Evolutionary conservation across 2,329 filamentous ascomycete genomes (phyloP).

Genomic region (Sporothrix sp.): DNA sequence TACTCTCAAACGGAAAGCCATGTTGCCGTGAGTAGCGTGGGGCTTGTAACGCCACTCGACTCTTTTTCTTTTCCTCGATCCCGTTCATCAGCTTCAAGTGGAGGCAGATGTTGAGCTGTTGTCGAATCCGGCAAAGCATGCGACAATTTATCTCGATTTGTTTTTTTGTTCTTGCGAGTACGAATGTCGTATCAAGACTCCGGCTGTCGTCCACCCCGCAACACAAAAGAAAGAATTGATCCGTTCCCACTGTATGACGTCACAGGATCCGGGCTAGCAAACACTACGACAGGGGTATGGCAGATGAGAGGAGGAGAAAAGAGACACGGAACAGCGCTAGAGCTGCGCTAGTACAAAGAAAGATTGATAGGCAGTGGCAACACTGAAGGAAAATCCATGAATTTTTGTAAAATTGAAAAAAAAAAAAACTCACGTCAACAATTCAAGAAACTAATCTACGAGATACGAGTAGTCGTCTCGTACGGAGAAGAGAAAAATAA

Average conservation of each 20-base stretch:
- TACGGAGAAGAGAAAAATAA: no score
- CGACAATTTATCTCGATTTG: background rate
- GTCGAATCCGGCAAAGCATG: background rate
- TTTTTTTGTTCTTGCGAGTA: background rate
- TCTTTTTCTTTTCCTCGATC: no score
- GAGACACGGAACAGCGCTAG: slow-evolving; percentile 4
- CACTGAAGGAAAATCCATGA: no score
- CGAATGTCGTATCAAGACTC: background rate
- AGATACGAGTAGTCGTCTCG: no score
- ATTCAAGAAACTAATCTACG: no score
- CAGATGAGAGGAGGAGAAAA: background rate
- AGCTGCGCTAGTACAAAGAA: background rate
- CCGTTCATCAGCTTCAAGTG: no score
- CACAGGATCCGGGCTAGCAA: background rate
- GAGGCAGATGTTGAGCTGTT: background rate
- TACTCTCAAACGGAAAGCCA: background rate
- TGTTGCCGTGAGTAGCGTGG: background rate
- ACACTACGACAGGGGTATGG: slow-evolving; percentile 9
- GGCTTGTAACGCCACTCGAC: no score
- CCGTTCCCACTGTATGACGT: slow-evolving; percentile 8
- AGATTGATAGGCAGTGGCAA: slow-evolving; percentile 1
- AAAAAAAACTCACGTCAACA: no score
- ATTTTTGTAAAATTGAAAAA: no score
- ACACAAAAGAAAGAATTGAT: background rate
- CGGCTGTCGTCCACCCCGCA: background rate